Evolutionary conservation across 441 rosid species (phyloP).

Genomic region (Gossypium armourianum): DNA sequence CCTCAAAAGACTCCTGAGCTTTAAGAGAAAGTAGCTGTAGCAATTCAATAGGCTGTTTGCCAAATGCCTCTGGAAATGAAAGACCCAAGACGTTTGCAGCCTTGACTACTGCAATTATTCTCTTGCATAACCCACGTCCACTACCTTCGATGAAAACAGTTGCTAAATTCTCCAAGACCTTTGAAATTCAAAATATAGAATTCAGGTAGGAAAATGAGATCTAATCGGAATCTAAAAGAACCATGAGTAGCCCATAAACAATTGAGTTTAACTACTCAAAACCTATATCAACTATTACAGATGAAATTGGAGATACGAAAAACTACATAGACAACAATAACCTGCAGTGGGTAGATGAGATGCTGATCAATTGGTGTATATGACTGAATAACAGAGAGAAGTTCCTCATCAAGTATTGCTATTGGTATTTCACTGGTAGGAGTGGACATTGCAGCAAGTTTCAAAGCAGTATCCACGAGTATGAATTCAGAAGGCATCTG

Average conservation of each 20-base stretch:
- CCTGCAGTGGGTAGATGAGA: constrained; percentile 62
- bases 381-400: constrained; percentile 48
- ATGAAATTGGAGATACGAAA: constrained; percentile 2
- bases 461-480: constrained; percentile 69
- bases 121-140: constrained; percentile 78
- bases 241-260: background rate
- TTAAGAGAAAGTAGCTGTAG: constrained; percentile 91
- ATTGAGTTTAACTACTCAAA: constrained; percentile 6
- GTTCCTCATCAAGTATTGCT: constrained; percentile 52
- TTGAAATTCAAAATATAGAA: constrained; percentile 18
- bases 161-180: constrained; percentile 74
- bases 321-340: constrained; percentile 21
- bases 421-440: constrained; percentile 40
- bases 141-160: constrained; percentile 60
- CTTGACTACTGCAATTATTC: constrained; percentile 73
- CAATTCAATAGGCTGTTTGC: constrained; percentile 75
- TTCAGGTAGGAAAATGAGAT: constrained; percentile 9
- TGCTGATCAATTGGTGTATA: constrained; percentile 33
- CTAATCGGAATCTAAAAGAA: constrained; percentile 9
- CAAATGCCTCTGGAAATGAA: constrained; percentile 80
- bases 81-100: constrained; percentile 82
- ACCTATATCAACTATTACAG: background rate
- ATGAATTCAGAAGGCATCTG: constrained; percentile 60
- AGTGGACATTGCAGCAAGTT: constrained; percentile 65
- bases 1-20: constrained; percentile 96